These are phyloP conservation scores for Pseudoneurospora amorphoporcata DNA, from an alignment of 495 filamentous ascomycete species.

Conservation along the genomic window DNA sequence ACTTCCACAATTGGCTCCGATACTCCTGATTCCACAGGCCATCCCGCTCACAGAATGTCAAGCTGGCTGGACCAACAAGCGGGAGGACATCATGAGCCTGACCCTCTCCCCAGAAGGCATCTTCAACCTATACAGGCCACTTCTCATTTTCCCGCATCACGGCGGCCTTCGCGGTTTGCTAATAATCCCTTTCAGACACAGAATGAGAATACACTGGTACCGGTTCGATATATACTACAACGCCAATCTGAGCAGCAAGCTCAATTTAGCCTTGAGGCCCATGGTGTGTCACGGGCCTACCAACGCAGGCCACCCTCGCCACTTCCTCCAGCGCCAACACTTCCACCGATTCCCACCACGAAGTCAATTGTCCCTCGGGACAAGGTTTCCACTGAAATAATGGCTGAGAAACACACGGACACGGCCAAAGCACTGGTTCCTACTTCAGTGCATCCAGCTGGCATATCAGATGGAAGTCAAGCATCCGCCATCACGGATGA, in stretches of 20 bases:
- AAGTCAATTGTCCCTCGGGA: neutral
- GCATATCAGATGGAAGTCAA: neutral
- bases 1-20: neutral
- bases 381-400: neutral
- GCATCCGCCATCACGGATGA: neutral
- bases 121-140: neutral
- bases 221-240: neutral
- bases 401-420: neutral
- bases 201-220: neutral
- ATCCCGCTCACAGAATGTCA: neutral
- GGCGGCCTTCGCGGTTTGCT: neutral
- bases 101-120: neutral
- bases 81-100: neutral
- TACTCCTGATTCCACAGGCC: neutral
- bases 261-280: neutral
- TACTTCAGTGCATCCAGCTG: neutral
- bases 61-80: neutral
- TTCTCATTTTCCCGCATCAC: neutral
- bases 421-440: neutral
- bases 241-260: neutral
- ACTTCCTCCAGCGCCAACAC: neutral
- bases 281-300: neutral
- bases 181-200: neutral
- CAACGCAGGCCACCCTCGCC: neutral
- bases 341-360: neutral